Conservation (phyloP, 768 basidiomycete species). For the Rhizopogon salebrosus region DNA sequence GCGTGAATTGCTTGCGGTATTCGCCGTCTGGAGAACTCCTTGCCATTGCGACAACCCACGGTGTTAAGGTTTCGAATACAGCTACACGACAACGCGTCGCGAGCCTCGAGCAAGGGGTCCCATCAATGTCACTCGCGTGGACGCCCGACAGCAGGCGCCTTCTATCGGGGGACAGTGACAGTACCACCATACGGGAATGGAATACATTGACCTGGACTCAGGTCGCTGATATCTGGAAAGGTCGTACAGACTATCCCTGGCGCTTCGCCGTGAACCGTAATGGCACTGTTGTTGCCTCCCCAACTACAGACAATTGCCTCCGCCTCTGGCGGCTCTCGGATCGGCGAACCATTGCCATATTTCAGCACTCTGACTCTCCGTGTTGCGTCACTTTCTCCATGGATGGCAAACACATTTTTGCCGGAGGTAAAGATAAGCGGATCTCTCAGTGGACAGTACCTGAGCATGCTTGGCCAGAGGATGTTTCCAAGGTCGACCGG, state of each 20-base stretch:
- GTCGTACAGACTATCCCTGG: background rate
- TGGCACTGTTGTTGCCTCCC: background rate
- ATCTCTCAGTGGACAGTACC: background rate
- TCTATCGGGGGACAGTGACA: background rate
- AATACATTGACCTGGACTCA: background rate
- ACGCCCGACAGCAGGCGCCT: background rate
- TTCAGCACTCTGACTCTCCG: background rate
- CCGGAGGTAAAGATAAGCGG: background rate
- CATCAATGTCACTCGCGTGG: background rate
- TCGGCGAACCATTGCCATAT: background rate
- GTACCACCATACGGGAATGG: background rate
- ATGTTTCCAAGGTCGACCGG: background rate
- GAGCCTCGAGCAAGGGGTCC: background rate
- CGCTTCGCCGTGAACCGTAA: background rate
- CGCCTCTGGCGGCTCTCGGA: constrained; percentile 13
- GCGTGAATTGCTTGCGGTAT: no score
- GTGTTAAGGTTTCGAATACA: no score
- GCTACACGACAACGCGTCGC: background rate
- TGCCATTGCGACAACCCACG: no score
- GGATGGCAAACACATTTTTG: background rate
- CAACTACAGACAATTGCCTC: background rate
- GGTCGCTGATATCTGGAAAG: background rate
- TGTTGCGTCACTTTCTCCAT: background rate
- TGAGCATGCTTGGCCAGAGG: background rate
- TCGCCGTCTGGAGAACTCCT: no score